Evolutionary conservation across 2,329 filamentous ascomycete species (phyloP).

Genomic region (Sclerotinia glacialis): DNA sequence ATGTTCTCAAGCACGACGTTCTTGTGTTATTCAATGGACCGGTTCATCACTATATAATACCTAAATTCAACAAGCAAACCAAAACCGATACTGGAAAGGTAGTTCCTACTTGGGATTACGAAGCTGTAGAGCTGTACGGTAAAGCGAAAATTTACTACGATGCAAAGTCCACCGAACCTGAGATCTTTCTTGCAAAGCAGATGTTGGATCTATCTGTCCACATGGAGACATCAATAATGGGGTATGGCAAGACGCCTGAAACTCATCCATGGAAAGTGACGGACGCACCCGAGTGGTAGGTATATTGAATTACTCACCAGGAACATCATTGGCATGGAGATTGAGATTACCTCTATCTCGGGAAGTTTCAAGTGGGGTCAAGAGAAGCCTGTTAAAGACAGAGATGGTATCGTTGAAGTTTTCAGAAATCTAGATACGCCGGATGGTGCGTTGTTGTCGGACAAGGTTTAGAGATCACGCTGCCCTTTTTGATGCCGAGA

Average conservation of each 20-base stretch:
- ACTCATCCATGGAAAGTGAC: slow-evolving; percentile 53
- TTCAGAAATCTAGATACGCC: slow-evolving; percentile 45
- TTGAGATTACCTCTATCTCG: slow-evolving; percentile 52
- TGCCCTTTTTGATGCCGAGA: slow-evolving; percentile 19
- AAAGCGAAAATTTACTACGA: slow-evolving; percentile 54
- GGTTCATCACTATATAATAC: slow-evolving; percentile 63
- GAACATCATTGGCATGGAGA: slow-evolving; percentile 59
- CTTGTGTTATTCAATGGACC: slow-evolving; percentile 60
- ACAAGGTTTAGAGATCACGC: slow-evolving; percentile 5
- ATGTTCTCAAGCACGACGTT: slow-evolving; percentile 52
- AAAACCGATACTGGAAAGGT: slow-evolving; percentile 64
- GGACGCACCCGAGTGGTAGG: slow-evolving; percentile 55
- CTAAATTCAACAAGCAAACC: slow-evolving; percentile 65
- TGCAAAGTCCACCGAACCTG: slow-evolving; percentile 45
- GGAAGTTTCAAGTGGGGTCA: slow-evolving; percentile 69
- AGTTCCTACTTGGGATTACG: slow-evolving; percentile 70
- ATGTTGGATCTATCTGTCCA: slow-evolving; percentile 52
- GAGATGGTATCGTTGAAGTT: slow-evolving; percentile 55
- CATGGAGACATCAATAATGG: slow-evolving; percentile 56
- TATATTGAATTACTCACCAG: slow-evolving; percentile 59
- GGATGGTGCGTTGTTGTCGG: not conserved
- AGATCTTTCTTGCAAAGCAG: slow-evolving; percentile 50
- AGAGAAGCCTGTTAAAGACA: slow-evolving; percentile 52
- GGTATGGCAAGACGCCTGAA: slow-evolving; percentile 44
- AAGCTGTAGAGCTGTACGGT: slow-evolving; percentile 63